phyloP scores from a whole-genome alignment of 352 stramenopile species.

The Pseudoperonospora humuli region DNA sequence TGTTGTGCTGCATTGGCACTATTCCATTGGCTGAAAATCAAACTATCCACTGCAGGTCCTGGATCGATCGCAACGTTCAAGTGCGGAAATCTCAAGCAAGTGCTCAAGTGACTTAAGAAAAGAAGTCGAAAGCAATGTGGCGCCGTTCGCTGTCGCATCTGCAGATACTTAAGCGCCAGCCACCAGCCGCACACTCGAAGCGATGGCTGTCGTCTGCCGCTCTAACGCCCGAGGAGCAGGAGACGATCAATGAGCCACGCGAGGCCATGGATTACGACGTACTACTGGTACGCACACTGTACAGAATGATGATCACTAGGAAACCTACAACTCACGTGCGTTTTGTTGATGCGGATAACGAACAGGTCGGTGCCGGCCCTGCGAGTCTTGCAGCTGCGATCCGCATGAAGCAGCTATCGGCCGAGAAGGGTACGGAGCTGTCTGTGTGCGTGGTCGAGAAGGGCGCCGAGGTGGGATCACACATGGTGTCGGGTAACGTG shows the following conservation, averaged over 20 bases:
- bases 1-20: not conserved
- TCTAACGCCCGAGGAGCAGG: constrained; percentile 53
- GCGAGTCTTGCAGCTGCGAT: constrained; percentile 95
- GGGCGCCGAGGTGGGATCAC: constrained; percentile 93
- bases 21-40: not conserved
- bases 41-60: not conserved
- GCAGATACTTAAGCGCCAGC: constrained; percentile 10
- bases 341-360: not conserved
- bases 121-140: constrained; percentile 27
- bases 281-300: constrained; percentile 82
- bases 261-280: constrained; percentile 99
- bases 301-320: constrained; percentile 16
- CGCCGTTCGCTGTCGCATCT: constrained; percentile 28
- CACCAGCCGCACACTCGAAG: constrained; percentile 1
- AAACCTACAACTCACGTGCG: not conserved
- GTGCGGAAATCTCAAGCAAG: not conserved
- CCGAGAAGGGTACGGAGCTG: constrained; percentile 90
- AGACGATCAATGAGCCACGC: constrained; percentile 64
- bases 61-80: too few relatives aligned
- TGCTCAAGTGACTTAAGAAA: too few relatives aligned
- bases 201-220: constrained; percentile 32
- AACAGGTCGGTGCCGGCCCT: constrained; percentile 65
- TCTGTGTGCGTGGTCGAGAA: constrained; percentile 95
- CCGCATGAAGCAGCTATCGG: constrained; percentile 95
- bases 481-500: constrained; percentile 97